Percentiles rank a stretch among this genome's conserved stretches.
These are phyloP conservation scores for Arabidopsis thaliana DNA, from an alignment of 345 rosid species.

Conservation along the genomic window DNA sequence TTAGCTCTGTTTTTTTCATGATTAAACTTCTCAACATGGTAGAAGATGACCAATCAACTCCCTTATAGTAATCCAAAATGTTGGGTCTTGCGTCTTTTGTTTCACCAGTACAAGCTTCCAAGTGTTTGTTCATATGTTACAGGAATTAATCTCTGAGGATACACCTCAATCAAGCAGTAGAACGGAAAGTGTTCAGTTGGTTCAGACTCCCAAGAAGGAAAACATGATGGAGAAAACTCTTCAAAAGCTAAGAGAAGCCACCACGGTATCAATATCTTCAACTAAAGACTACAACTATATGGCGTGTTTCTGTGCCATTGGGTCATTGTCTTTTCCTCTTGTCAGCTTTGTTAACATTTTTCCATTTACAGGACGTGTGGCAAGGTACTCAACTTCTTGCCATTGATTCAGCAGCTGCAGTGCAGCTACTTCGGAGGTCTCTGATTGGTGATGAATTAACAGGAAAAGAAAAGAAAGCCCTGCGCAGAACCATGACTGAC, in stretches of 20 bases:
- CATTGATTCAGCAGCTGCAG: constrained; percentile 85
- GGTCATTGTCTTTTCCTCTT: constrained; percentile 26
- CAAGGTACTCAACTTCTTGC: constrained; percentile 99
- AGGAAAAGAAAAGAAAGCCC: constrained; percentile 78
- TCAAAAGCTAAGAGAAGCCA: constrained; percentile 80
- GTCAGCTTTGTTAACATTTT: constrained; percentile 14
- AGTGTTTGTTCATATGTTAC: constrained; percentile 45
- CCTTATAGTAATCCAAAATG: constrained; percentile 1
- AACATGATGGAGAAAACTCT: constrained; percentile 71
- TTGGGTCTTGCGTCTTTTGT: constrained; percentile 16
- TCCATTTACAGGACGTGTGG: constrained; percentile 74
- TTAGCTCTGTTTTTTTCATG: constrained; percentile 14
- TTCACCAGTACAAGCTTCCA: constrained; percentile 27
- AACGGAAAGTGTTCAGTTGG: constrained; percentile 50
- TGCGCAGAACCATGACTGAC: constrained; percentile 86
- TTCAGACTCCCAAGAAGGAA: constrained; percentile 61
- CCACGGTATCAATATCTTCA: constrained; percentile 67
- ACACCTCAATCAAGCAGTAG: constrained; percentile 45
- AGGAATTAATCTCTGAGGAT: constrained; percentile 49
- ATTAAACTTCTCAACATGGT: constrained; percentile 30
- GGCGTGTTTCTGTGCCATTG: neutral
- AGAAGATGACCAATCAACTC: constrained; percentile 28
- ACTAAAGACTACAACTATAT: constrained; percentile 3
- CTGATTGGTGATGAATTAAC: constrained; percentile 89
- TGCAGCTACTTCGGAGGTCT: constrained; percentile 68